Evolutionary conservation across 345 rosid genomes (phyloP).

Genomic region (Microthlaspi erraticum): DNA sequence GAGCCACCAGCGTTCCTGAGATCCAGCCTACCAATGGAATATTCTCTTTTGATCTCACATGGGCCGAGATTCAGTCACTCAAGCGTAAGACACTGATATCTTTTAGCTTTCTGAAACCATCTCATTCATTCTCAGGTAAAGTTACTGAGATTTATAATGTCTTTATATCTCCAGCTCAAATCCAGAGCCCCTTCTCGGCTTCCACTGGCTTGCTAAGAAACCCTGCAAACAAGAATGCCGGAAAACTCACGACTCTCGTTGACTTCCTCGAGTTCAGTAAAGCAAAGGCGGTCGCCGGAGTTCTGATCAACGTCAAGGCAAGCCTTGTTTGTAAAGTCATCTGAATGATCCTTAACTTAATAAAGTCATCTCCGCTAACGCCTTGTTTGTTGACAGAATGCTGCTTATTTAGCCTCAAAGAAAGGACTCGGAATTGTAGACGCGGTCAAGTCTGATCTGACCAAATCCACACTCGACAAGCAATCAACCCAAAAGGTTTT

Average conservation of each 20-base stretch:
- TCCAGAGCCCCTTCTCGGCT: conserved; percentile 57
- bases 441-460: conserved; percentile 55
- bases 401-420: conserved; percentile 83
- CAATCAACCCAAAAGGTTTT: conserved; percentile 70
- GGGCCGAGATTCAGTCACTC: conserved; percentile 82
- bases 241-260: conserved; percentile 62
- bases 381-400: conserved; percentile 55
- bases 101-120: background rate
- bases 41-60: conserved; percentile 86
- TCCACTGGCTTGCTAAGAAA: conserved; percentile 50
- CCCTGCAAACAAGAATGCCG: conserved; percentile 68
- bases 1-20: conserved; percentile 62
- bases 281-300: conserved; percentile 70
- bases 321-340: conserved; percentile 23
- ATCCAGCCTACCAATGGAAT: conserved; percentile 65
- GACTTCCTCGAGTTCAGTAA: conserved; percentile 80
- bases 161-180: conserved; percentile 70
- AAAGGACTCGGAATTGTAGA: conserved; percentile 69
- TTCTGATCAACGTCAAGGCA: conserved; percentile 77
- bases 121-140: background rate
- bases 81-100: conserved; percentile 54
- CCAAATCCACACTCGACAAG: conserved; percentile 68
- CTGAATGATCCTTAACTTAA: background rate
- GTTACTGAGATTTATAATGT: background rate
- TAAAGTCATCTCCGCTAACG: background rate